phyloP scores from a whole-genome alignment of 2,329 filamentous ascomycete genomes.

The Diplodia scrobiculata region DNA sequence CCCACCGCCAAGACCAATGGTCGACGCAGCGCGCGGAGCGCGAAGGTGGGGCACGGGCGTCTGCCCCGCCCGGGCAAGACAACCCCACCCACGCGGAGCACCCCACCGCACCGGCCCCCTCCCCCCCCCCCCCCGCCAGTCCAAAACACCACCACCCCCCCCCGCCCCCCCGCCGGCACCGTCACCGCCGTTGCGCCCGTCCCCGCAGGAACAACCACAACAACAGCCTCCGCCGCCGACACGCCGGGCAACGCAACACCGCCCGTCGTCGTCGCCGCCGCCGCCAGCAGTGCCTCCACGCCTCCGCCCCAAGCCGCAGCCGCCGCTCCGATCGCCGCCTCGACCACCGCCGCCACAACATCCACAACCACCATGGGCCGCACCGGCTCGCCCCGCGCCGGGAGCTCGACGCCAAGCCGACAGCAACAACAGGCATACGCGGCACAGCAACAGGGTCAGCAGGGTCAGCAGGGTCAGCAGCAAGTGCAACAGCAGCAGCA shows the following conservation, averaged over 20 bases:
- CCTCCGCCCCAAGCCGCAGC: slow-evolving; percentile 14
- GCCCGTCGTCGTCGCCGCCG: slow-evolving; percentile 32
- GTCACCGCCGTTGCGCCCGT: slow-evolving; percentile 1
- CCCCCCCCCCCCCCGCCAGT: no score
- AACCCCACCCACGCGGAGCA: no score
- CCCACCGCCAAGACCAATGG: no score
- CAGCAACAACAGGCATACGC: neutral
- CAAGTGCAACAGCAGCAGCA: slow-evolving; percentile 13
- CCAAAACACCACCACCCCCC: no score
- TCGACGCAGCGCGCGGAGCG: no score
- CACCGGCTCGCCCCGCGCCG: slow-evolving; percentile 33
- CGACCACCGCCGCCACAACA: slow-evolving; percentile 18
- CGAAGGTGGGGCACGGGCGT: no score
- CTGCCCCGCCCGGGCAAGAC: no score
- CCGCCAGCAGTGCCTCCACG: slow-evolving; percentile 30
- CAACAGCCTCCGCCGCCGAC: neutral
- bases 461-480: neutral
- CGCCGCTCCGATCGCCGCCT: slow-evolving; percentile 7
- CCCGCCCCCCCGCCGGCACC: slow-evolving; percentile 15
- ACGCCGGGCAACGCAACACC: slow-evolving; percentile 21
- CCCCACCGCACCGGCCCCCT: no score
- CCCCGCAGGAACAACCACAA: neutral
- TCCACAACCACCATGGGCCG: slow-evolving; percentile 25
- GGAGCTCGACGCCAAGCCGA: slow-evolving; percentile 2
- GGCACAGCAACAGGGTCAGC: neutral